Conservation (phyloP, 1,284 basidiomycete genomes). For the Ustilago tritici region DNA sequence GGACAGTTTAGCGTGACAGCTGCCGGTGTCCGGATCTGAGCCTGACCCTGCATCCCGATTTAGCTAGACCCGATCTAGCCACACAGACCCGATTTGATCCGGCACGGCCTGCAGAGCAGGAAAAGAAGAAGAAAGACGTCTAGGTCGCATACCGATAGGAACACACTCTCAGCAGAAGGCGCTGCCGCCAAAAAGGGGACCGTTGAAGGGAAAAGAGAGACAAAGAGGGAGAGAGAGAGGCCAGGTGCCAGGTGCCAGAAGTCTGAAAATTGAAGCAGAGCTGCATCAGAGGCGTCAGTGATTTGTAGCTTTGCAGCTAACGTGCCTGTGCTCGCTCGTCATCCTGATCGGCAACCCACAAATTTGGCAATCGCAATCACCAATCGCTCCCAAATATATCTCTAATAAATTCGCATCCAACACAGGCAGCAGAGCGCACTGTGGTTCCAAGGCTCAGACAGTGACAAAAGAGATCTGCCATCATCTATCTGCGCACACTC, state of each 20-base stretch:
- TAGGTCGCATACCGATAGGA: neutral
- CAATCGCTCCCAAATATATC: constrained; percentile 8
- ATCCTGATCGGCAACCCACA: constrained; percentile 29
- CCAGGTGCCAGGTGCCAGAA: neutral
- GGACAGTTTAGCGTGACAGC: constrained; percentile 20
- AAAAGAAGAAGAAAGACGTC: constrained; percentile 3
- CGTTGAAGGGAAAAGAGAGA: neutral
- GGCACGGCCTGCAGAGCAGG: neutral
- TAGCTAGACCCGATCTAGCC: neutral
- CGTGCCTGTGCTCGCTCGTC: constrained; percentile 50
- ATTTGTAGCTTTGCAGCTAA: constrained; percentile 73
- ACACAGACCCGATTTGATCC: constrained; percentile 2
- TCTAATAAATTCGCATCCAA: constrained; percentile 6
- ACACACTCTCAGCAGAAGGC: neutral
- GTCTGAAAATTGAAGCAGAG: neutral
- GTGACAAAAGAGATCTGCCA: constrained; percentile 4
- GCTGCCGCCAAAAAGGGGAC: neutral
- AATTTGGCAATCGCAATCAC: neutral
- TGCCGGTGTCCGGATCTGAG: constrained; percentile 23
- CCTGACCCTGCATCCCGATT: constrained; percentile 20
- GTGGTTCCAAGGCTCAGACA: neutral
- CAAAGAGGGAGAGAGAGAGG: neutral
- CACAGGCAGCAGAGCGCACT: constrained; percentile 9
- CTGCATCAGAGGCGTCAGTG: constrained; percentile 6
- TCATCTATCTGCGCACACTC: constrained; percentile 9